Evolutionary conservation across 179 eudicot genomes (phyloP), one percentile per base, ranked within the genome.

Genomic region (Sideroxylon spinosum): DNA sequence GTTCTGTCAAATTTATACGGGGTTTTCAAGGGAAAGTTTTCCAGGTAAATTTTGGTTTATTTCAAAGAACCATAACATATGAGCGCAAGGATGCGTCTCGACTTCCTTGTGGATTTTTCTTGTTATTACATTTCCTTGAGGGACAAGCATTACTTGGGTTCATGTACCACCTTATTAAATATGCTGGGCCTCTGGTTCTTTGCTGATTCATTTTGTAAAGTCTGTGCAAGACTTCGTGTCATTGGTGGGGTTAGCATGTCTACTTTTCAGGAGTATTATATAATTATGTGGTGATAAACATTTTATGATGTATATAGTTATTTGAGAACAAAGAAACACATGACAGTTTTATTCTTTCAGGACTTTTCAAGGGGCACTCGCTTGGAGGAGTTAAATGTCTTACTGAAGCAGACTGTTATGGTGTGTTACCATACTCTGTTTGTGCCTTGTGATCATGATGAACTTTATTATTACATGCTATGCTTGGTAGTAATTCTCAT

Each of bases 381-480:
- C 64, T 86, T 96, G 89, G 93, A 94, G 86, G 99, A 96, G 88
- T 83, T 96, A 80, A 92, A 94, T 82, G 86, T 96, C 55, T 83
- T 96, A 76, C 90, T 96, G 66, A 92, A 85, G 87, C 98, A 92
- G 87, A 90, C 94, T 86, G 91, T 96, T 78, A 96, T 96, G 99
- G 99, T 95, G 26, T 63, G 88, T 75, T 71, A 66, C 79, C 64
- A 12, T 52, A 74, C 71, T 71, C 81, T 49, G 17, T 75, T 63
- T 25, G 9, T 50, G 37, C 22, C 55, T 52, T 84, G 53, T 14
- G 23, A 9, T 50, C 46, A 49, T 44, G 65, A 55, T 73, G 76
- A 53, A 17, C 44, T 66, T 76, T 65, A 68, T 53, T 71, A 74
- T 26, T 79, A 19, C 20, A 25, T 50, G 29, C 11, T n/a, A 29